Evolutionary conservation across 1,139 yeast species (phyloP).

Genomic region (Yamadazyma blattariae): DNA sequence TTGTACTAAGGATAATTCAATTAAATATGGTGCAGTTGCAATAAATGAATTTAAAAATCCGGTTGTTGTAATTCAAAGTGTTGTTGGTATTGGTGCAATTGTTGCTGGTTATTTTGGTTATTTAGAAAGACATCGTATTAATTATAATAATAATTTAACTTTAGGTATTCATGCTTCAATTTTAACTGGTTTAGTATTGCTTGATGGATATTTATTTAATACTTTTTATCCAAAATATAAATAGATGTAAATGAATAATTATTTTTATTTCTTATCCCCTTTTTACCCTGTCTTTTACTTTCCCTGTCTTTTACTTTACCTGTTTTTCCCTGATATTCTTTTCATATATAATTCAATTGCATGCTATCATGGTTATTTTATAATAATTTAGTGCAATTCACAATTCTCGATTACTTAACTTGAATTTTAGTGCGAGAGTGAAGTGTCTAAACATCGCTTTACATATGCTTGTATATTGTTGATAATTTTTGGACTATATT

Average conservation of each 20-base stretch:
- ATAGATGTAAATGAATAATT: constrained; percentile 3
- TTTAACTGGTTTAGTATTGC: constrained; percentile 51
- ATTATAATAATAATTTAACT: constrained; percentile 44
- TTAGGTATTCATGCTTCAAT: constrained; percentile 54
- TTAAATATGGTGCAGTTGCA: constrained; percentile 4
- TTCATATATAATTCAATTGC: too few species aligned
- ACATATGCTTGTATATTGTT: too few species aligned
- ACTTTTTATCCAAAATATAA: constrained; percentile 39
- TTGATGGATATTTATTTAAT: constrained; percentile 53
- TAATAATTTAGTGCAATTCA: too few species aligned
- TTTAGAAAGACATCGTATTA: constrained; percentile 52
- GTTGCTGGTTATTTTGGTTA: constrained; percentile 50
- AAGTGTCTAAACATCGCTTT: too few species aligned
- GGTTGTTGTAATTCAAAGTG: constrained; percentile 53
- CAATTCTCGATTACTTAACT: too few species aligned
- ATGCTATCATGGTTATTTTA: too few species aligned
- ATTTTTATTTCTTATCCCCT: too few species aligned
- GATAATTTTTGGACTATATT: too few species aligned
- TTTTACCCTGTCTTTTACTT: too few species aligned
- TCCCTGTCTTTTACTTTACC: too few species aligned
- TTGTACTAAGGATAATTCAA: constrained; percentile 4
- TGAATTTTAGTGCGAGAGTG: too few species aligned
- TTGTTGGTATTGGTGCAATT: constrained; percentile 49
- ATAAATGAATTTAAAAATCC: constrained; percentile 49
- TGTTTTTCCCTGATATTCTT: too few species aligned